phyloP scores from a whole-genome alignment of 257 asterid genomes.

The Mentha longifolia region DNA sequence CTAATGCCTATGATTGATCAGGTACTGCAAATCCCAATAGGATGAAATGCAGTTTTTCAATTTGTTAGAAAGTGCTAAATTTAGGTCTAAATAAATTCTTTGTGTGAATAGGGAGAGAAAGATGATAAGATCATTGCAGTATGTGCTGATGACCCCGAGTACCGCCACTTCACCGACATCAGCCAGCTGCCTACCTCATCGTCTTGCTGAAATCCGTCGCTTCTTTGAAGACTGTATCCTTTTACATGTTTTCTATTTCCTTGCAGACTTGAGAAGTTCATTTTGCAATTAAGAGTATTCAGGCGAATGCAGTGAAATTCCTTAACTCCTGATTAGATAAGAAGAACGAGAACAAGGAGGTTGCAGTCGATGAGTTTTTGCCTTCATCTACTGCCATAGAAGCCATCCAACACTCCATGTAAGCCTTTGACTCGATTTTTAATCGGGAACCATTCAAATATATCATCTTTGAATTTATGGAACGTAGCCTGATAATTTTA shows the following conservation, averaged over 20 bases:
- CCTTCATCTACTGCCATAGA: constrained; percentile 52
- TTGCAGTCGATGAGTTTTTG: constrained; percentile 64
- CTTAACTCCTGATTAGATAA: constrained; percentile 51
- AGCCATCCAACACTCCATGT: constrained; percentile 73
- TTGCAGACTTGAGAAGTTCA: not conserved
- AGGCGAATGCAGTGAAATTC: not conserved
- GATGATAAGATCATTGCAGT: constrained; percentile 76
- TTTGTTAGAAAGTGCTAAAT: not conserved
- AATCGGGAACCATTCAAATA: not conserved
- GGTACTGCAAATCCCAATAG: constrained; percentile 38
- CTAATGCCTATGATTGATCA: constrained; percentile 76
- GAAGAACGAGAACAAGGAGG: constrained; percentile 80
- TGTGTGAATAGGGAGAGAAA: constrained; percentile 53
- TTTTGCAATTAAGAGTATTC: not conserved
- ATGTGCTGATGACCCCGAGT: constrained; percentile 72
- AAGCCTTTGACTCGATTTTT: constrained; percentile 25
- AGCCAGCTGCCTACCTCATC: constrained; percentile 67
- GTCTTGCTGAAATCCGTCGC: constrained; percentile 58
- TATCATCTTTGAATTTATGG: not conserved
- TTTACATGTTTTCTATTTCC: not conserved
- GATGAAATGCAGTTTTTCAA: not conserved
- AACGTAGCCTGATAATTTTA: not conserved
- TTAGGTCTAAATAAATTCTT: too few species aligned
- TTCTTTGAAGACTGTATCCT: constrained; percentile 78
- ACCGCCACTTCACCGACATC: constrained; percentile 61